Conservation (phyloP, 2,329 filamentous ascomycete species). For the Moelleriella libera region DNA sequence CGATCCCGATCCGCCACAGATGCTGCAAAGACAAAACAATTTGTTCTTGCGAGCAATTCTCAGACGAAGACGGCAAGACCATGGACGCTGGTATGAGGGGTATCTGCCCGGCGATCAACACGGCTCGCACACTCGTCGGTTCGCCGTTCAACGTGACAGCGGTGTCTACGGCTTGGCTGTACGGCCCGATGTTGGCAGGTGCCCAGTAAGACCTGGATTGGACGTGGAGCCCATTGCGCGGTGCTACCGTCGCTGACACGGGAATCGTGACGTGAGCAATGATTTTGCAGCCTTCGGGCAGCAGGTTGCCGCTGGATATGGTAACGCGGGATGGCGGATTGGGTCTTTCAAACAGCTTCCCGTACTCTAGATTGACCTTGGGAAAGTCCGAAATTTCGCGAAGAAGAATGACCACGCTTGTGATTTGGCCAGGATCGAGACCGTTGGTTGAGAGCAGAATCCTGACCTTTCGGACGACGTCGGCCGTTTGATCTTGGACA, state of each 20-base stretch:
- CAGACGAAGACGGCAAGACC: slow-evolving; percentile 32
- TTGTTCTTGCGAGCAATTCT: slow-evolving; percentile 37
- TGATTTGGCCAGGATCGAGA: slow-evolving; percentile 24
- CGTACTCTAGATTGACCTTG: slow-evolving; percentile 62
- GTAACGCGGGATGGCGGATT: slow-evolving; percentile 81
- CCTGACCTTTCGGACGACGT: slow-evolving; percentile 31
- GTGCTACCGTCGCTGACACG: slow-evolving; percentile 9
- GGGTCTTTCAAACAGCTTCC: slow-evolving; percentile 55
- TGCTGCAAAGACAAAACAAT: slow-evolving; percentile 71
- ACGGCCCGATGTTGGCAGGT: slow-evolving; percentile 92
- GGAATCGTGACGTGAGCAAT: slow-evolving; percentile 41
- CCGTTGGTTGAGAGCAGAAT: slow-evolving; percentile 19
- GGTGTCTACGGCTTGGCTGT: slow-evolving; percentile 71
- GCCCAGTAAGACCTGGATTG: slow-evolving; percentile 95
- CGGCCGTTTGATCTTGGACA: slow-evolving; percentile 32
- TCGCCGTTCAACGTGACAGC: slow-evolving; percentile 11
- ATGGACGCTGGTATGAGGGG: slow-evolving; percentile 73
- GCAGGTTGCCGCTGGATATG: slow-evolving; percentile 55
- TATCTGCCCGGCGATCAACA: slow-evolving; percentile 82
- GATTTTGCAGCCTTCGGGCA: slow-evolving; percentile 46
- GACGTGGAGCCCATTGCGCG: slow-evolving; percentile 62
- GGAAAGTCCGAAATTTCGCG: slow-evolving; percentile 70
- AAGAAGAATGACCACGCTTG: slow-evolving; percentile 53
- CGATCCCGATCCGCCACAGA: slow-evolving; percentile 66
- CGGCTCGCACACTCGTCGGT: slow-evolving; percentile 15